Base-by-base conservation (phyloP, 345 rosid species). In the Cardamine occulta region DNA sequence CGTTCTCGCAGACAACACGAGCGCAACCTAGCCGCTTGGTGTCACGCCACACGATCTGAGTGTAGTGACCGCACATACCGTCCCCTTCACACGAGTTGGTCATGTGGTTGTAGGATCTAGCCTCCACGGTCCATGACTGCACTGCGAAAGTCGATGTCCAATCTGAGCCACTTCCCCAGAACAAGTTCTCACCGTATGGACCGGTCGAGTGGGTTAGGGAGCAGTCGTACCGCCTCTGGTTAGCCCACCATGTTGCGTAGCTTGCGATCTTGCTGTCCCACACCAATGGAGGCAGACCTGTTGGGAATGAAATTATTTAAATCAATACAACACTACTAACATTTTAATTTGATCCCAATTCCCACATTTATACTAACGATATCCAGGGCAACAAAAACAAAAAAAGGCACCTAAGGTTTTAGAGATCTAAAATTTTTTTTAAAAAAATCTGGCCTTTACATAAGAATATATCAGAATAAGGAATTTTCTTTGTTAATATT, bases 141-240 rank as follows among this genome's bases (percentile, higher is more conserved):
- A 79, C 95, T 0, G 95, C 98, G 81, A 88, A 85, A 4, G 82
- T 84, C 11, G 96, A 86, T 51, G 74, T 80, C 91, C 91, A 93
- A 29, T 81, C 91, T 0, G 35, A 8, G 26, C 98, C 98, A 39
- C 98, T 90, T 7, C 98, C 98, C 98, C 98, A 93, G 18, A 93
- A 90, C 40, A 93, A 83, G 73, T 93, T 93, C 86, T 93, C 98
- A 9, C 98, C 98, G 19, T 85, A 90, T 2, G 93, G 87, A 14
- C 98, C 96, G 2, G 86, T 86, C 0, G 98, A 93, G 73, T 93
- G 98, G 82, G 45, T 81, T 59, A 93, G 45, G 2, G 80, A 84
- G 44, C 98, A 93, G 72, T 93, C 98, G 6, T 26, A 60, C 23
- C 84, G 78, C 75, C 98, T 81, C 64, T 80, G 82, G 63, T 78